phyloP scores from a whole-genome alignment of 2,329 filamentous ascomycete species.

The Penicillium sclerotigenum region DNA sequence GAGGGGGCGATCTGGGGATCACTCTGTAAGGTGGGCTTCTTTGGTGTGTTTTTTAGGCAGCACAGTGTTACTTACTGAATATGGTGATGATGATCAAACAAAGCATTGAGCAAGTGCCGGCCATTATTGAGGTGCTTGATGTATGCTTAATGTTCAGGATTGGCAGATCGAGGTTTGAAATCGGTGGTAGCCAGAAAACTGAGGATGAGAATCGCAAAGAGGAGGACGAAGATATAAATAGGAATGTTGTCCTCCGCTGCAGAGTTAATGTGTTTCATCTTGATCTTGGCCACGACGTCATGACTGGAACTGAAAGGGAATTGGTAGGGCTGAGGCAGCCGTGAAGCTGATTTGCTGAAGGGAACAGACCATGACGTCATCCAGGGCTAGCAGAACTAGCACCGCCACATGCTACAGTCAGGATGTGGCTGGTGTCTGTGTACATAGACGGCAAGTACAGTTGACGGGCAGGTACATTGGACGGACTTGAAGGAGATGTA shows the following conservation, averaged over 20 bases:
- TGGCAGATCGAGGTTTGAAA: constrained; percentile 10
- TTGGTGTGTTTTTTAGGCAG: not conserved
- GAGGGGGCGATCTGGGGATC: not conserved
- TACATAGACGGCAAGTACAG: not conserved
- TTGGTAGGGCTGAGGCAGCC: constrained; percentile 17
- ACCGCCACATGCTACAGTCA: not conserved
- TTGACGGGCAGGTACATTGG: not conserved
- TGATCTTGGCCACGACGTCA: constrained; percentile 20
- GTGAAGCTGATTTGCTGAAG: constrained; percentile 3
- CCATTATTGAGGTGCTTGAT: constrained; percentile 23
- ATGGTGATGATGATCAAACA: constrained; percentile 48
- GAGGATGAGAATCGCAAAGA: constrained; percentile 27
- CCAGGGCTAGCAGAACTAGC: not conserved
- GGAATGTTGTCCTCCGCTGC: constrained; percentile 26
- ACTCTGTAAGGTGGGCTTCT: not conserved
- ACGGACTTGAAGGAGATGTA: not conserved
- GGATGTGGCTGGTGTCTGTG: not conserved
- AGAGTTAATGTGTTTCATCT: constrained; percentile 27
- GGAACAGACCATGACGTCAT: constrained; percentile 8
- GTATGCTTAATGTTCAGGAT: constrained; percentile 1
- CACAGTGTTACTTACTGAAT: constrained; percentile 39
- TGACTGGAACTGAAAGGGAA: not conserved
- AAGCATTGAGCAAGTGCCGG: constrained; percentile 38
- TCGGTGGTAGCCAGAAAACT: constrained; percentile 25
- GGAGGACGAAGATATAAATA: constrained; percentile 28